Evolutionary conservation across 352 stramenopile genomes (phyloP), one percentile per base, ranked within the genome.

Genomic region (Phytophthora capsici): DNA sequence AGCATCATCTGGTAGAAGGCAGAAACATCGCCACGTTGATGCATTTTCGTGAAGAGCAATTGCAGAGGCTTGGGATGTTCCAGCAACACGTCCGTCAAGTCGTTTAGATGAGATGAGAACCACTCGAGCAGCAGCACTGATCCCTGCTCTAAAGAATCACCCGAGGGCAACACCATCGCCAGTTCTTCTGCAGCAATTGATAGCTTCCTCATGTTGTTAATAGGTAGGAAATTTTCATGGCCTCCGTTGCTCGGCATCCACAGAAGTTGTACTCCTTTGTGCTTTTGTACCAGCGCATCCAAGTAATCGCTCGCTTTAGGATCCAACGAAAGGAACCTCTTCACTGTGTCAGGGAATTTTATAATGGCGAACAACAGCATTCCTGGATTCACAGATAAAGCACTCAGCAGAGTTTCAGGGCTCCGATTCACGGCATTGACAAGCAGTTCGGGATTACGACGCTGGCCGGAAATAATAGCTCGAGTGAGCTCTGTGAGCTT

Each of bases 281-380:
- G 66, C 17, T 80, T 78, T 41, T 80, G 71, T 8, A 72, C 65
- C 0, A 90, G 61, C 4, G 43, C 20, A n/a, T 91, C 81, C 13
- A 91, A 63, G 25, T 86, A 63, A 23, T 91, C 78, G 16, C 76
- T 81, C 0, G 76, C 66, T 53, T 86, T 88, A 1, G 73, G 23
- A 41, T 93, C 85, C 25, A 93, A 48, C 8, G 75, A 74, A 3
- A 93, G 50, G 44, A 93, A 93, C 5, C 71, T 57, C 65, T 91
- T 89, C n/a, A 92, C 85, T 3, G 71, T 51, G 0, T 80, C 70
- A 3, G 83, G 41, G 37, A 89, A 91, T 57, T 92, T 90, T 12
- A 74, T 81, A 57, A 94, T 91, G 5, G 70, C 69, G 23, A 92
- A 92, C 17, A 84, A 62, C 23, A 93, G 58, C 49, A 94, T 92